Conservation (phyloP, 2,329 filamentous ascomycete genomes). For the Mycosphaerelloides madeirae region DNA sequence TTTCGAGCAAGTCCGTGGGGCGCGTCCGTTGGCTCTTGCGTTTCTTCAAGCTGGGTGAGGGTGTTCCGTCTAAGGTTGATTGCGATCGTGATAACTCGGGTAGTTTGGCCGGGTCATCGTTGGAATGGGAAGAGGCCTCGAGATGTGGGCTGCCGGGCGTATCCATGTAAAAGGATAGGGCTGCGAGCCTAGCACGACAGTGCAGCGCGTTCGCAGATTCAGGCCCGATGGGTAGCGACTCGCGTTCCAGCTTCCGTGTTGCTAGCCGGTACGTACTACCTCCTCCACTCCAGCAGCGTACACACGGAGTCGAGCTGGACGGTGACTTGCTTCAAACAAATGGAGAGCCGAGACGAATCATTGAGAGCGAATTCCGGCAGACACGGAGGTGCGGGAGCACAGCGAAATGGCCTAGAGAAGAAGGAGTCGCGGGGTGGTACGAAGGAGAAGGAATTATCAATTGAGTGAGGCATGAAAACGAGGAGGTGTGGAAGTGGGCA, state of each 20-base stretch:
- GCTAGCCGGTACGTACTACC: constrained; percentile 2
- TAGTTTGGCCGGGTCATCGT: constrained; percentile 12
- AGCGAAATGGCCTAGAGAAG: too few relatives aligned
- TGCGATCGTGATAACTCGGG: constrained; percentile 17
- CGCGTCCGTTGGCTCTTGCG: constrained; percentile 19
- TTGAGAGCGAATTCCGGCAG: too few relatives aligned
- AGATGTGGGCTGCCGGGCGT: constrained; percentile 8
- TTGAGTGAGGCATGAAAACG: too few relatives aligned
- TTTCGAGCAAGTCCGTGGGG: constrained; percentile 13
- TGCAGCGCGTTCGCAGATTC: constrained; percentile 20
- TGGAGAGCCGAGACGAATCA: background rate
- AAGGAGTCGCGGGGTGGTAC: too few relatives aligned
- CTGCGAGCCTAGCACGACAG: constrained; percentile 15
- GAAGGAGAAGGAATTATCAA: too few relatives aligned
- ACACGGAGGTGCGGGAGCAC: too few relatives aligned
- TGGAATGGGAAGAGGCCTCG: constrained; percentile 13
- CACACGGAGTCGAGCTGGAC: background rate
- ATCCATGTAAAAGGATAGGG: constrained; percentile 19
- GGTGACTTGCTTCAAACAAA: constrained; percentile 4
- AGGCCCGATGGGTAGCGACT: constrained; percentile 8
- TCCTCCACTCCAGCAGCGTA: background rate
- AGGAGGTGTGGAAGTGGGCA: too few relatives aligned
- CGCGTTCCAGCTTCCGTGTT: constrained; percentile 13
- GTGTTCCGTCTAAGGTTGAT: constrained; percentile 11
- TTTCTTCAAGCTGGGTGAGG: constrained; percentile 8